Percentiles rank a stretch among this genome's conserved stretches.
Evolutionary conservation across 2,329 filamentous ascomycete species (phyloP).

Genomic region (Aspergillus glaucus): DNA sequence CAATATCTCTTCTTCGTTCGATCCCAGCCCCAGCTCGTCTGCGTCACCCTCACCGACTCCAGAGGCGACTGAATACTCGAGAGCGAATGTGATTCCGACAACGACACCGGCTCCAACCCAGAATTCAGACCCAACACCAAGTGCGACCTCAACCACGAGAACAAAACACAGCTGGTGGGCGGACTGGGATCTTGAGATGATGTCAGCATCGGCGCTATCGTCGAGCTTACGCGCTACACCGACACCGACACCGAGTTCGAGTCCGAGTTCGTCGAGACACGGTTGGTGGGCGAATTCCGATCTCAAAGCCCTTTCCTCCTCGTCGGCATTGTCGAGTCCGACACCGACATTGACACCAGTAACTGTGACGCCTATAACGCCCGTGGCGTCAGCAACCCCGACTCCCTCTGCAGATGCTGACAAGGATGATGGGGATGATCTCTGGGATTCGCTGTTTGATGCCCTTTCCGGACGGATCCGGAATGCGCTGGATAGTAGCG

Average conservation of each 20-base stretch:
- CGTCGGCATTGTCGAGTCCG: background rate
- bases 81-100: no score
- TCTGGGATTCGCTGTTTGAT: constrained; percentile 14
- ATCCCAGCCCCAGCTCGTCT: background rate
- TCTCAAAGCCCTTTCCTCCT: no score
- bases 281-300: no score
- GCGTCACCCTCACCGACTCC: background rate
- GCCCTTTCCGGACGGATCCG: constrained; percentile 13
- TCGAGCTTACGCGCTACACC: background rate
- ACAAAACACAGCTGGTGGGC: no score
- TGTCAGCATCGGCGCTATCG: background rate
- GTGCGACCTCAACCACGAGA: no score
- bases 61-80: no score
- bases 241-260: background rate
- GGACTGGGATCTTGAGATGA: no score
- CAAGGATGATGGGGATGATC: constrained; percentile 9
- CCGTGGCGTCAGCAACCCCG: constrained; percentile 2
- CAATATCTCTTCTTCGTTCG: background rate
- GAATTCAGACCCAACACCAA: no score
- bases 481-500: constrained; percentile 20
- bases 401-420: background rate
- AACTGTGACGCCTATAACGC: constrained; percentile 5
- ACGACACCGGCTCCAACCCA: no score
- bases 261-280: no score
- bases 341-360: constrained; percentile 2